phyloP scores from a whole-genome alignment of 306 rosid species.

The Vigna unguiculata region DNA sequence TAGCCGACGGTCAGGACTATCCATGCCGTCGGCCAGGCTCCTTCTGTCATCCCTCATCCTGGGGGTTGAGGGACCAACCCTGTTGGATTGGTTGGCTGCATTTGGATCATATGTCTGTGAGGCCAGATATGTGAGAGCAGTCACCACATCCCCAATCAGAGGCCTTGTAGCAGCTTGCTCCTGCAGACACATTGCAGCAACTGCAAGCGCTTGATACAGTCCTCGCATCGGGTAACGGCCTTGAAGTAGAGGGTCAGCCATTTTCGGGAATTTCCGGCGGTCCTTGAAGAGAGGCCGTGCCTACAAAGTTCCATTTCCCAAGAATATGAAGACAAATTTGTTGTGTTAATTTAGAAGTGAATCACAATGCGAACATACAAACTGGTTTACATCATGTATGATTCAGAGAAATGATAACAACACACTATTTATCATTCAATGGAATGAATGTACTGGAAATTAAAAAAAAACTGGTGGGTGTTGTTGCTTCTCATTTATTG shows the following conservation, averaged over 20 bases:
- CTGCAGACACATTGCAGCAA: conserved; percentile 98
- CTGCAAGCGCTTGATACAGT: conserved; percentile 95
- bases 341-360: conserved; percentile 29
- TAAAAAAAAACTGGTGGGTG: not conserved
- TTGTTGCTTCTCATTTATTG: not conserved
- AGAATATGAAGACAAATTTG: conserved; percentile 33
- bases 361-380: conserved; percentile 3
- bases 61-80: conserved; percentile 86
- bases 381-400: not conserved
- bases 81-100: conserved; percentile 61
- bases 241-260: conserved; percentile 95
- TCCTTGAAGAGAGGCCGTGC: conserved; percentile 95
- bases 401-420: not conserved
- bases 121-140: conserved; percentile 93
- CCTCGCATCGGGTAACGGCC: conserved; percentile 93
- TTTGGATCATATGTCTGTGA: conserved; percentile 87
- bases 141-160: conserved; percentile 93
- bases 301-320: conserved; percentile 52
- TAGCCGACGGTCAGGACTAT: conserved; percentile 75
- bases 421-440: not conserved
- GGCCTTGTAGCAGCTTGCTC: conserved; percentile 97
- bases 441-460: not conserved
- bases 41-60: conserved; percentile 76
- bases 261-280: conserved; percentile 88
- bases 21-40: conserved; percentile 70